phyloP scores from a whole-genome alignment of 495 filamentous ascomycete species.

The Daldinia concentrica region DNA sequence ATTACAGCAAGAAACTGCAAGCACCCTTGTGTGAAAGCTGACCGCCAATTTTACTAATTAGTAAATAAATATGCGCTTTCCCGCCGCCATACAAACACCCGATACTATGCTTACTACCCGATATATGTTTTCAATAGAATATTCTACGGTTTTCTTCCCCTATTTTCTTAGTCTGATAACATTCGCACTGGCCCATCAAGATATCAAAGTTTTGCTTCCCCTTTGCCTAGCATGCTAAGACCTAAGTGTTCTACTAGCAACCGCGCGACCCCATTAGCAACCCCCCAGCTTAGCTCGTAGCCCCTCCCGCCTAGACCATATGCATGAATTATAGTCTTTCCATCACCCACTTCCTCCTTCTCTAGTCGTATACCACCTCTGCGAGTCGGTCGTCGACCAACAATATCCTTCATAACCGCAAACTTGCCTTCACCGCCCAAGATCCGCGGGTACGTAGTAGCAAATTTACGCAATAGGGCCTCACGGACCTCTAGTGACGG shows the following conservation, averaged over 20 bases:
- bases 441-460: slow-evolving; percentile 51
- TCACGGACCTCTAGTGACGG: slow-evolving; percentile 58
- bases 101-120: too few species aligned
- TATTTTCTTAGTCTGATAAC: too few species aligned
- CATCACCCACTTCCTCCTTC: slow-evolving; percentile 49
- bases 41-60: too few species aligned
- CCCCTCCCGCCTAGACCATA: slow-evolving; percentile 71
- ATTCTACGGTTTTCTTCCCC: too few species aligned
- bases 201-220: too few species aligned
- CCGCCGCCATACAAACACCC: too few species aligned
- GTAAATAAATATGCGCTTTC: too few species aligned
- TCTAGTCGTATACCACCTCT: slow-evolving; percentile 56
- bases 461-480: slow-evolving; percentile 55
- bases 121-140: too few species aligned
- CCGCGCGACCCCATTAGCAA: slow-evolving; percentile 52
- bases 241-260: slow-evolving; percentile 44
- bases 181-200: too few species aligned
- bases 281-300: slow-evolving; percentile 62
- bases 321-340: slow-evolving; percentile 63
- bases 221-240: too few species aligned
- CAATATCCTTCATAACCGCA: slow-evolving; percentile 55
- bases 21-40: too few species aligned
- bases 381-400: slow-evolving; percentile 56
- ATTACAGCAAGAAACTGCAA: too few species aligned
- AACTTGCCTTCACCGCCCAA: slow-evolving; percentile 44